Conservation (phyloP, 2,329 filamentous ascomycete genomes). For the Xylaria sp. region DNA sequence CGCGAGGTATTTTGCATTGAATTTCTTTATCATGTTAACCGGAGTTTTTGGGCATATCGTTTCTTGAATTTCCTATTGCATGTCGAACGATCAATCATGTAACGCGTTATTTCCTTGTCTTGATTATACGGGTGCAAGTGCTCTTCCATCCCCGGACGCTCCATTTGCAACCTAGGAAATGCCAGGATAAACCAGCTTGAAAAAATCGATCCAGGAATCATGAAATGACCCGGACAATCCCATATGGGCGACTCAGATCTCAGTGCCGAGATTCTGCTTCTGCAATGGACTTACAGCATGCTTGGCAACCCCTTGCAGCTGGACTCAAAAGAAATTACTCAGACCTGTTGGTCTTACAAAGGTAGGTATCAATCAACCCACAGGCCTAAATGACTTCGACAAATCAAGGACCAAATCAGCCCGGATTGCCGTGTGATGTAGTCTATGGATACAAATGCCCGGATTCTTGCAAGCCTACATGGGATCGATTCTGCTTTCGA, state of each 20-base stretch:
- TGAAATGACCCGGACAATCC: slow-evolving; percentile 27
- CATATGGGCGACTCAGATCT: slow-evolving; percentile 31
- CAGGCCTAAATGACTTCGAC: slow-evolving; percentile 32
- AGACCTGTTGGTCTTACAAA: slow-evolving; percentile 7
- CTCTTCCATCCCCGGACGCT: slow-evolving; percentile 20
- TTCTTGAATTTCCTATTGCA: slow-evolving; percentile 43
- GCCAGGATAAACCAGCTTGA: slow-evolving; percentile 21
- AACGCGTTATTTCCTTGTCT: slow-evolving; percentile 33
- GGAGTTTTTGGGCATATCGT: slow-evolving; percentile 46
- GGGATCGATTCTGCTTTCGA: slow-evolving; percentile 31
- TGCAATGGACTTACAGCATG: slow-evolving; percentile 27
- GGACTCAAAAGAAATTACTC: slow-evolving; percentile 38
- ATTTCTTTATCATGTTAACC: slow-evolving; percentile 50
- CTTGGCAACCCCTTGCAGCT: slow-evolving; percentile 38
- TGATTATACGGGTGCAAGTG: slow-evolving; percentile 36
- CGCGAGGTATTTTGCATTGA: slow-evolving; percentile 65
- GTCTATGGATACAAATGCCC: slow-evolving; percentile 5
- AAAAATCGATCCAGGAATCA: slow-evolving; percentile 30
- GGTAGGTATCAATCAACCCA: slow-evolving; percentile 22
- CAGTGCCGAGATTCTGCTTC: slow-evolving; percentile 34
- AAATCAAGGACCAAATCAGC: slow-evolving; percentile 3
- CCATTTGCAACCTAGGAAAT: slow-evolving; percentile 23
- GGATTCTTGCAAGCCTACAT: slow-evolving; percentile 5
- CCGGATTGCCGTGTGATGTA: slow-evolving; percentile 11
- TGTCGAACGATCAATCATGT: slow-evolving; percentile 43